Percentiles rank a stretch among this genome's conserved stretches.
Conservation (phyloP, 805 yeast genomes). For the Wickerhamiella azyma region DNA sequence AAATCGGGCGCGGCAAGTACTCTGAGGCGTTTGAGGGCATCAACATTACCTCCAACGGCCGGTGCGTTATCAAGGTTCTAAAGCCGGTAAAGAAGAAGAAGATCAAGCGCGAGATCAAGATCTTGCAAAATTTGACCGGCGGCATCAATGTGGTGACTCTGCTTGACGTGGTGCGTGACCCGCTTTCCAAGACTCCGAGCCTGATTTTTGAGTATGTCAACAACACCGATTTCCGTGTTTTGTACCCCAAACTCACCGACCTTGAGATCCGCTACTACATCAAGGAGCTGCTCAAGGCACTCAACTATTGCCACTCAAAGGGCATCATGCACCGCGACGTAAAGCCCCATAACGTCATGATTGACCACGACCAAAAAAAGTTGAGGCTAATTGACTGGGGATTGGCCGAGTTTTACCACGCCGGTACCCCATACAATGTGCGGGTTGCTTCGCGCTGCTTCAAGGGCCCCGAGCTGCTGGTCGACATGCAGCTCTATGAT, state of each 20-base stretch:
- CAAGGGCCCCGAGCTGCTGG: constrained; percentile 83
- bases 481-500: constrained; percentile 72
- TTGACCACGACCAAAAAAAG: constrained; percentile 50
- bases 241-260: constrained; percentile 68
- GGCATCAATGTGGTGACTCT: constrained; percentile 72
- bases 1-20: constrained; percentile 85
- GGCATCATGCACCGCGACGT: constrained; percentile 94
- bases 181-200: constrained; percentile 65
- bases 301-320: constrained; percentile 82
- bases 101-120: constrained; percentile 80
- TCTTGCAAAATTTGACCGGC: constrained; percentile 66
- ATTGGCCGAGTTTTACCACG: constrained; percentile 82
- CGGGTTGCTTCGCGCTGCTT: constrained; percentile 85
- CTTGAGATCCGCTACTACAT: constrained; percentile 71
- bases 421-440: constrained; percentile 78
- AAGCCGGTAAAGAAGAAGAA: constrained; percentile 90
- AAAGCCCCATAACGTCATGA: constrained; percentile 88
- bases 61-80: constrained; percentile 77
- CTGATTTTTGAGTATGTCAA: constrained; percentile 73
- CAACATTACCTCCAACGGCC: constrained; percentile 39
- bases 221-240: constrained; percentile 72
- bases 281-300: constrained; percentile 65
- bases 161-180: constrained; percentile 78
- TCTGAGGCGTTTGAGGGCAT: constrained; percentile 87
- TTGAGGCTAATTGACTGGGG: constrained; percentile 90